A percentile compares a stretch with the other conserved stretches of the same genome.
Evolutionary conservation across 129 eudicot genomes (phyloP).

Genomic region (Lonicera japonica): DNA sequence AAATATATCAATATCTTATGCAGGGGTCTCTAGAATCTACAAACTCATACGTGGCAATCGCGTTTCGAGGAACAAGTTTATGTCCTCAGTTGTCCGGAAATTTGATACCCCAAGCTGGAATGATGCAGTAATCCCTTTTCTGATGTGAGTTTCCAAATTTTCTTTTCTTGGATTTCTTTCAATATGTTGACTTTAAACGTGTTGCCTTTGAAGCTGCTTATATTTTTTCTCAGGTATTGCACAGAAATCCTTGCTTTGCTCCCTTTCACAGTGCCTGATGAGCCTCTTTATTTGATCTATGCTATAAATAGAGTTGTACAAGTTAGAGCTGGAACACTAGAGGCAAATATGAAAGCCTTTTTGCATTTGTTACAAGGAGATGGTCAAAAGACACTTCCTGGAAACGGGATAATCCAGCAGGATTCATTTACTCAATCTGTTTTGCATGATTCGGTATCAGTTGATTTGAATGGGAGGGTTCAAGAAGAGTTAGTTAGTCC

Average conservation of each 20-base stretch:
- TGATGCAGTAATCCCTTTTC: constrained; percentile 49
- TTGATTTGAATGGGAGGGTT: constrained; percentile 26
- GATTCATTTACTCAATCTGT: constrained; percentile 26
- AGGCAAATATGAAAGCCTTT: constrained; percentile 73
- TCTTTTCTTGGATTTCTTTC: background rate
- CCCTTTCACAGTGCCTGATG: constrained; percentile 79
- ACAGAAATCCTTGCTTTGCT: constrained; percentile 88
- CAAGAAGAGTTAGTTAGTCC: constrained; percentile 30
- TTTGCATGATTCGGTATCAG: constrained; percentile 15
- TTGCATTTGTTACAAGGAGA: constrained; percentile 52
- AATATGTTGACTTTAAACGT: background rate
- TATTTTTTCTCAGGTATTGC: constrained; percentile 68
- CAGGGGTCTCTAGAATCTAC: constrained; percentile 91
- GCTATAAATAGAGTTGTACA: constrained; percentile 86
- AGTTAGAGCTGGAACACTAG: constrained; percentile 87
- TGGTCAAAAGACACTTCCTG: constrained; percentile 23
- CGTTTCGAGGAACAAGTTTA: constrained; percentile 77
- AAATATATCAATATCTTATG: constrained; percentile 45
- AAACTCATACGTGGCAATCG: constrained; percentile 96
- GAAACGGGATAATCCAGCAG: constrained; percentile 36
- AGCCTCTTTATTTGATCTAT: constrained; percentile 83
- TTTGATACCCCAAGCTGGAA: constrained; percentile 72
- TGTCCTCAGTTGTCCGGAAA: constrained; percentile 90
- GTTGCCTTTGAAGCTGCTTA: background rate
- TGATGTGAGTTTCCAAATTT: constrained; percentile 42